These are phyloP conservation scores for Cladosporium sp. DNA, from an alignment of 2,329 filamentous ascomycete species.

Conservation along the genomic window DNA sequence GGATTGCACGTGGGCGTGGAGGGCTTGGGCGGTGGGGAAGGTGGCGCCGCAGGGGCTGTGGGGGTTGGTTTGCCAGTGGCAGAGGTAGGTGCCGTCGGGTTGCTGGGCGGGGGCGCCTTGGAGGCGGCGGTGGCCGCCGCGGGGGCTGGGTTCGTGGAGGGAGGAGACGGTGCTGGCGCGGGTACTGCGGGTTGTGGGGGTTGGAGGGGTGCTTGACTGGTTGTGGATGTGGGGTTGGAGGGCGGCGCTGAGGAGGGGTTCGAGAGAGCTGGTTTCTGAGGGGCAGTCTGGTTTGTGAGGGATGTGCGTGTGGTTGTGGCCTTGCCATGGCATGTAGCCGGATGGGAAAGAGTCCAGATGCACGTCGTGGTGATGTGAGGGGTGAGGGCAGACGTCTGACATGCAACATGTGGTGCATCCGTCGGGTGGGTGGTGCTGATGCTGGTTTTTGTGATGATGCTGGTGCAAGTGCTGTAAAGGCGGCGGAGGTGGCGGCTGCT, in stretches of 20 bases:
- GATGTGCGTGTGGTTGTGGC: background rate
- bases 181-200: slow-evolving; percentile 3
- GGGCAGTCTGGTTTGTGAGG: background rate
- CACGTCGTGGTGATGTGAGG: slow-evolving; percentile 6
- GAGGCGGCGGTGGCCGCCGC: slow-evolving; percentile 11
- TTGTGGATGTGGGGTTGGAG: background rate
- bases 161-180: slow-evolving; percentile 11
- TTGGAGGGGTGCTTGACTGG: background rate
- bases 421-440: slow-evolving; percentile 11
- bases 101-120: slow-evolving; percentile 8
- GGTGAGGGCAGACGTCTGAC: slow-evolving; percentile 13
- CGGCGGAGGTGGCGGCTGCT: background rate
- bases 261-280: background rate
- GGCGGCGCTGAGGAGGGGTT: slow-evolving; percentile 9
- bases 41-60: slow-evolving; percentile 17
- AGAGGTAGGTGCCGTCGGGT: slow-evolving; percentile 10
- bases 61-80: slow-evolving; percentile 6
- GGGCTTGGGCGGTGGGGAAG: slow-evolving; percentile 42
- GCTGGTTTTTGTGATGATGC: slow-evolving; percentile 9
- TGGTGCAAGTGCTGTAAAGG: background rate
- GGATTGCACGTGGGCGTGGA: slow-evolving; percentile 52
- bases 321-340: slow-evolving; percentile 8
- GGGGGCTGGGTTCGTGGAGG: background rate
- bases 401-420: slow-evolving; percentile 13
- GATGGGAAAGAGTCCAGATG: slow-evolving; percentile 2